phyloP scores from a whole-genome alignment of 768 basidiomycete genomes.

The Chalciporus pseudorubinellus region DNA sequence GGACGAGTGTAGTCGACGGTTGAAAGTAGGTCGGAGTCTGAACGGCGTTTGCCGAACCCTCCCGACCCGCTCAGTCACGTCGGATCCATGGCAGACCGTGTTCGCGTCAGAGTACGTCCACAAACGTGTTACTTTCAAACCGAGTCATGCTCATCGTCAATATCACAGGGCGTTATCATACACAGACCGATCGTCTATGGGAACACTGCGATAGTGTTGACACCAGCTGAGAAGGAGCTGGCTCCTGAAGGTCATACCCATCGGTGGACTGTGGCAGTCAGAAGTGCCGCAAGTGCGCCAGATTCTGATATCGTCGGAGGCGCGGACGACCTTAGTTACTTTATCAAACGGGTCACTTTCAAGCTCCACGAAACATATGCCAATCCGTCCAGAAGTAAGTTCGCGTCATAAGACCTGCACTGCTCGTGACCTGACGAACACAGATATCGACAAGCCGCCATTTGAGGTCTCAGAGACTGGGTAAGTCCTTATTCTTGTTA shows the following conservation, averaged over 20 bases:
- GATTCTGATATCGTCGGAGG: constrained; percentile 82
- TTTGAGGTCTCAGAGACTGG: constrained; percentile 97
- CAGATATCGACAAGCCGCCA: constrained; percentile 89
- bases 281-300: constrained; percentile 76
- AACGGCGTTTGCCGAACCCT: constrained; percentile 39
- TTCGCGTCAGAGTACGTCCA: constrained; percentile 71
- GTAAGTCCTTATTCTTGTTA: constrained; percentile 35
- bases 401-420: background rate
- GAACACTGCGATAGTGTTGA: constrained; percentile 82
- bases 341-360: constrained; percentile 96
- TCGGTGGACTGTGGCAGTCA: constrained; percentile 93
- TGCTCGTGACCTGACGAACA: background rate
- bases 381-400: constrained; percentile 82
- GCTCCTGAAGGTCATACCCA: constrained; percentile 81
- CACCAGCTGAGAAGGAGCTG: constrained; percentile 62
- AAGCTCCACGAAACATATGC: constrained; percentile 96
- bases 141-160: constrained; percentile 2
- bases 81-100: constrained; percentile 58
- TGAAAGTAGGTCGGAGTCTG: constrained; percentile 30
- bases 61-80: constrained; percentile 36
- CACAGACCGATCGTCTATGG: constrained; percentile 94
- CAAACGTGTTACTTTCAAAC: background rate
- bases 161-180: constrained; percentile 74
- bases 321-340: constrained; percentile 85
- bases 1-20: constrained; percentile 16